Percentiles rank a stretch among this genome's conserved stretches.
Evolutionary conservation across 73 alveolate species (phyloP).

Genomic region (Symbiodinium natans): DNA sequence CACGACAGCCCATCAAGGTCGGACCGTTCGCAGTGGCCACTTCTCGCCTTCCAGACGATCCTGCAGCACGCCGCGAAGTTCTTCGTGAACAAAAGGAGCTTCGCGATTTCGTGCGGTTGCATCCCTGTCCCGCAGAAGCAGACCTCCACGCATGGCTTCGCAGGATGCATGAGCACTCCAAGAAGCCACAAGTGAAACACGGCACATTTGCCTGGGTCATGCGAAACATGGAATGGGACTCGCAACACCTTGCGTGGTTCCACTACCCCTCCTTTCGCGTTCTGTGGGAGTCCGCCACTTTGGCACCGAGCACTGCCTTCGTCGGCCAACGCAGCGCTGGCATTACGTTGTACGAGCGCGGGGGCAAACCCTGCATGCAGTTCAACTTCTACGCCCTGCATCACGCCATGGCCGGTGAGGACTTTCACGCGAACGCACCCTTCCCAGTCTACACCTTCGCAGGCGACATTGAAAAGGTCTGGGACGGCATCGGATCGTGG

Average conservation of each 20-base stretch:
- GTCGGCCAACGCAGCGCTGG: background rate
- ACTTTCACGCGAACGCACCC: background rate
- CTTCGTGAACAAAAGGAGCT: background rate
- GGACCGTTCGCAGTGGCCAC: background rate
- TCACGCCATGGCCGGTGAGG: background rate
- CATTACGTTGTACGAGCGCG: background rate
- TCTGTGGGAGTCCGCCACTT: background rate
- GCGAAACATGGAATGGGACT: background rate
- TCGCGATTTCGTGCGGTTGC: background rate
- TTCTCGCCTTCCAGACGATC: background rate
- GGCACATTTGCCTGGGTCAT: too few species aligned
- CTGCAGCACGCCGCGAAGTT: background rate
- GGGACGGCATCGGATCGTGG: background rate
- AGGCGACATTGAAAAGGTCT: background rate
- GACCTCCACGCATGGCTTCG: too few species aligned
- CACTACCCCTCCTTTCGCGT: background rate
- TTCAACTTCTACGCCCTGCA: background rate
- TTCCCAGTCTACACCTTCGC: background rate
- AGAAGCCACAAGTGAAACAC: too few species aligned
- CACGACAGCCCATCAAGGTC: background rate
- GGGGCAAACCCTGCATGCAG: background rate
- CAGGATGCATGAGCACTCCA: too few species aligned
- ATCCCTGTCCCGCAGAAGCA: background rate
- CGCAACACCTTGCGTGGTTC: background rate
- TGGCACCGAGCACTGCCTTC: background rate